Conservation (phyloP, 139 green algal species). For the Parachlorella kessleri region DNA sequence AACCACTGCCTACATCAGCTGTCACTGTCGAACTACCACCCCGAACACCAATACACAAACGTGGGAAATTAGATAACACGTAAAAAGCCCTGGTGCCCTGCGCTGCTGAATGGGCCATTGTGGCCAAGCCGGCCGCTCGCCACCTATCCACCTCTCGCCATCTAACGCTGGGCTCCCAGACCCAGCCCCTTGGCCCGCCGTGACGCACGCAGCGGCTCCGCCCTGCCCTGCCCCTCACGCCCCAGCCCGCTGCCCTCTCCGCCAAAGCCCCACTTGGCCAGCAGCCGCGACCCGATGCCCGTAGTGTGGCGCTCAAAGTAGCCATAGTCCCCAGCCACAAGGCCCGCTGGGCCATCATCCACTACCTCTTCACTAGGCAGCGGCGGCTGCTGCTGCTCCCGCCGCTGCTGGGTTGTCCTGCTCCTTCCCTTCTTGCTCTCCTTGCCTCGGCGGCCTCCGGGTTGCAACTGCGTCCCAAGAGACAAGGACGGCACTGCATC, state of each 20-base stretch:
- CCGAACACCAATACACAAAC: too few relatives aligned
- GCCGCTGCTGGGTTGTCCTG: neutral
- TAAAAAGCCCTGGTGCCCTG: too few relatives aligned
- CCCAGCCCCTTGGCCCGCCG: slow-evolving; percentile 58
- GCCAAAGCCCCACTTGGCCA: slow-evolving; percentile 72
- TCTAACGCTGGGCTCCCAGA: slow-evolving; percentile 57
- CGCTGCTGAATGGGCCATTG: too few relatives aligned
- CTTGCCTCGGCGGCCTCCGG: neutral
- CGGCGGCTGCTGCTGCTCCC: neutral
- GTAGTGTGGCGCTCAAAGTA: slow-evolving; percentile 76
- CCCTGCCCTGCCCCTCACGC: slow-evolving; percentile 42
- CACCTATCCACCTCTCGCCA: too few relatives aligned
- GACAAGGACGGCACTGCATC: too few relatives aligned
- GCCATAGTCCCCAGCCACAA: slow-evolving; percentile 47
- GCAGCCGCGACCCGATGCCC: slow-evolving; percentile 69
- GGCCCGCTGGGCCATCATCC: neutral
- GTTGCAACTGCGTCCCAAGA: slow-evolving; percentile 18
- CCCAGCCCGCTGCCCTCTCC: slow-evolving; percentile 64
- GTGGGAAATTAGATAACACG: too few relatives aligned
- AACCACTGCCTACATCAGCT: too few relatives aligned
- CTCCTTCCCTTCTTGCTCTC: neutral
- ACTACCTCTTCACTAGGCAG: neutral
- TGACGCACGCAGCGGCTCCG: slow-evolving; percentile 58
- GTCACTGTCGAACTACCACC: too few relatives aligned
- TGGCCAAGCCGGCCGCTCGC: too few relatives aligned